Conservation (phyloP, 768 basidiomycete genomes). For the Clathrus columnatus region DNA sequence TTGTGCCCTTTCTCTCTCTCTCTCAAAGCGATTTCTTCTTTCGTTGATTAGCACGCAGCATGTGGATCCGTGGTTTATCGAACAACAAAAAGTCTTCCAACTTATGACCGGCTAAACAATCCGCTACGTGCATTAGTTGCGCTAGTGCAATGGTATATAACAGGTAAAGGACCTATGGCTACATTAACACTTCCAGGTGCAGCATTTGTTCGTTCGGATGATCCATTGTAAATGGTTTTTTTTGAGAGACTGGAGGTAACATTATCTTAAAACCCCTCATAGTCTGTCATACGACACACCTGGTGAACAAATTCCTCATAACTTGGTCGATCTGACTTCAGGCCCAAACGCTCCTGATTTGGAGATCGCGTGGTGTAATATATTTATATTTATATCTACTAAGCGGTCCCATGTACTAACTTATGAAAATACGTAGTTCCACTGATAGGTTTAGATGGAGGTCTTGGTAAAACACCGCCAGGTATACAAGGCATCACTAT, state of each 20-base stretch:
- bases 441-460: no score
- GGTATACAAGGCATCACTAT: neutral
- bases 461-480: constrained; percentile 2
- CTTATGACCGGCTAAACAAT: neutral
- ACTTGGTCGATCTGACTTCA: constrained; percentile 24
- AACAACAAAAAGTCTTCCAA: neutral
- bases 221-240: constrained; percentile 7
- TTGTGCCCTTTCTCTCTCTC: neutral
- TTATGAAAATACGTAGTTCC: no score
- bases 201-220: constrained; percentile 28
- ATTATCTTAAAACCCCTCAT: neutral
- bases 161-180: constrained; percentile 5
- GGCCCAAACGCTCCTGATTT: constrained; percentile 27
- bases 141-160: neutral
- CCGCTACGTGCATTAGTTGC: neutral
- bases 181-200: neutral
- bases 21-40: no score
- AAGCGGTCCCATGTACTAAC: no score
- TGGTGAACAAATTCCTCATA: no score
- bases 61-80: neutral
- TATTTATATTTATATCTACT: no score
- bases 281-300: no score
- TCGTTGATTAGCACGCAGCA: neutral
- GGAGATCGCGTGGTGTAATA: no score
- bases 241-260: no score